Evolutionary conservation across 108 stramenopile species (phyloP), one percentile per base, ranked within the genome.

Genomic region (Chaetoceros tenuissimus): DNA sequence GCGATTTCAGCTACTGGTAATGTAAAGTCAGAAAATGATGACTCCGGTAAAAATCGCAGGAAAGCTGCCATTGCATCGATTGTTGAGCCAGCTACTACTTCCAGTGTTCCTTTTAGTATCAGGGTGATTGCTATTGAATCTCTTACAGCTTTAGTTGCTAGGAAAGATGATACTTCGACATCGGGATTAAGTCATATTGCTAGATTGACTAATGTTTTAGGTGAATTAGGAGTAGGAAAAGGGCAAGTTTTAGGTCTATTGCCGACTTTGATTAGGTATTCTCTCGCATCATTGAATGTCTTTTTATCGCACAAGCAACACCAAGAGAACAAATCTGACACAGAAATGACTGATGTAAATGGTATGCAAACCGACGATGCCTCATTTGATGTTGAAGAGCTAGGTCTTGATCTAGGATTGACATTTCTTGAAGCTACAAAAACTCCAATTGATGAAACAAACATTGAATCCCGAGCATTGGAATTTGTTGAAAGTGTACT

Each of bases 161-260:
- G 92, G 24, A 55, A 85, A 27, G 85, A 89, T 59, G 79, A 74
- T 3, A 26, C 71, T 18, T 57, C 69, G 8, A 73, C 44, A 7
- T 82, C 77, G 3, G 71, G 68, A 3, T 51, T 81, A 24, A 69
- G 66, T 22, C 78, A 77, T 50, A 73, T 82, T 20, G 84, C 92
- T 10, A 59, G 94, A 20, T 80, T 87, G 63, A 77, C 86, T 7
- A 89, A 92, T 62, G 88, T 94, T 24, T 59, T 96, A 51, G 66
- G 52, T n/a, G 94, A 96, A 57, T 78, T 96, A 22, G 95, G 95
- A 2, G 88, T 96, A 34, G 94, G 81, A 7, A 91, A 94, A 55
- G 94, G 95, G 13, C 80, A 87, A 62, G 92, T 92, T 69, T 53
- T 89, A 59, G 94, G 95, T 17, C 67, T 94, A 19, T 74, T 96